phyloP scores from a whole-genome alignment of 2,329 filamentous ascomycete genomes.

The Tolypocladium album region DNA sequence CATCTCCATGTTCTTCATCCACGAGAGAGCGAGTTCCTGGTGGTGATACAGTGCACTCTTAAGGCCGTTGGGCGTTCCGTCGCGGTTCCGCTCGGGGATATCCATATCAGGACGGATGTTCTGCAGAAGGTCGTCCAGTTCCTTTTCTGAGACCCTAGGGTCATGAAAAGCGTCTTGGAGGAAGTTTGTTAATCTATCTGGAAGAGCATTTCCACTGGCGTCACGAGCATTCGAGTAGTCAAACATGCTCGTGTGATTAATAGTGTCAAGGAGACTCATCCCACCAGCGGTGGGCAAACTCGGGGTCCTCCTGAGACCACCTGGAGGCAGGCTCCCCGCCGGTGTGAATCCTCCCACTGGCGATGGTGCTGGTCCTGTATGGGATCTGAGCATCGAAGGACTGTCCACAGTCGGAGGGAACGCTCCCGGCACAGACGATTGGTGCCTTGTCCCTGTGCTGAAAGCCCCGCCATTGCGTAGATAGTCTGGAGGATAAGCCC shows the following conservation, averaged over 20 bases:
- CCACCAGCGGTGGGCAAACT: not conserved
- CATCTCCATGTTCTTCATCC: constrained; percentile 73
- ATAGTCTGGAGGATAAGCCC: too few relatives aligned
- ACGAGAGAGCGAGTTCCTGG: constrained; percentile 71
- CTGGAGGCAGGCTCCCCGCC: not conserved
- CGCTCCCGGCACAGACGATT: not conserved
- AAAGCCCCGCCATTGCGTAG: too few relatives aligned
- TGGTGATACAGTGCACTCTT: constrained; percentile 65
- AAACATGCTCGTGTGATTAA: constrained; percentile 24
- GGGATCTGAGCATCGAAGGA: not conserved
- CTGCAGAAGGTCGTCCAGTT: constrained; percentile 58
- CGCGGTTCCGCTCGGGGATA: constrained; percentile 47
- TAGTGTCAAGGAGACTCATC: constrained; percentile 20
- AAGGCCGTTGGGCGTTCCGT: constrained; percentile 60
- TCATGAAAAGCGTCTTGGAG: constrained; percentile 25
- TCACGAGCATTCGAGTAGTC: constrained; percentile 26
- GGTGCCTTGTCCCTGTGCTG: too few relatives aligned
- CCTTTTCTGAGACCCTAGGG: constrained; percentile 37
- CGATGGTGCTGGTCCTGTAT: not conserved
- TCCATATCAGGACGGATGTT: constrained; percentile 67
- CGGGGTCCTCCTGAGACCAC: not conserved
- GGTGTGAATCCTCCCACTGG: not conserved
- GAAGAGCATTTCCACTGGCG: constrained; percentile 23
- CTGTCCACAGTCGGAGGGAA: not conserved
- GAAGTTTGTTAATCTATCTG: constrained; percentile 19